Conservation (phyloP, 2,329 filamentous ascomycete genomes). For the Periconia digitata region DNA sequence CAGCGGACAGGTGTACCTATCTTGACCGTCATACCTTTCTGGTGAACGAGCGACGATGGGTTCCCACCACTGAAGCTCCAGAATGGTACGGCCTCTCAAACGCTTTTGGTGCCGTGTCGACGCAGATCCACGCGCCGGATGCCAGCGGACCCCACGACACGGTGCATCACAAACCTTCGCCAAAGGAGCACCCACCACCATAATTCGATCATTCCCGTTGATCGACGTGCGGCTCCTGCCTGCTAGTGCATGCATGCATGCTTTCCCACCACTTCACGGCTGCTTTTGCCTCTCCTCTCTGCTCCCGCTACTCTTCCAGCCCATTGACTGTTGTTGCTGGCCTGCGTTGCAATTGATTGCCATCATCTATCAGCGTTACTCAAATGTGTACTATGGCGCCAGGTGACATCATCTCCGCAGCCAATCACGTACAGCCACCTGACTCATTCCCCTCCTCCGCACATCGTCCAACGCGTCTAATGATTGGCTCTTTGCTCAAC, state of each 20-base stretch:
- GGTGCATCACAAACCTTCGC: constrained; percentile 24
- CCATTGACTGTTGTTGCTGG: too few relatives aligned
- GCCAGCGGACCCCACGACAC: constrained; percentile 16
- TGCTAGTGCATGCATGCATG: constrained; percentile 15
- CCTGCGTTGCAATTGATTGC: too few relatives aligned
- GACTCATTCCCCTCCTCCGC: constrained; percentile 2
- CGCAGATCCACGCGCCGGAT: constrained; percentile 19
- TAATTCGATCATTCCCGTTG: constrained; percentile 25
- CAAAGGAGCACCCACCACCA: constrained; percentile 14
- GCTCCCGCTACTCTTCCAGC: too few relatives aligned
- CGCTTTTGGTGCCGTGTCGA: constrained; percentile 5
- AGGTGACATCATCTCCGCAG: neutral
- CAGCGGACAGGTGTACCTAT: constrained; percentile 2
- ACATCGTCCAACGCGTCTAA: neutral
- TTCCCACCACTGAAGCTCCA: neutral
- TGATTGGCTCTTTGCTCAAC: neutral
- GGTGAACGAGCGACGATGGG: neutral
- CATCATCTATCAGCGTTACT: constrained; percentile 1
- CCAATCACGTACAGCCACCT: neutral
- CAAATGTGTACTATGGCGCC: neutral
- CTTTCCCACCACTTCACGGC: constrained; percentile 1
- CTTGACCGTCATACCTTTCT: neutral
- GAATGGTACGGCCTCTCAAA: constrained; percentile 8
- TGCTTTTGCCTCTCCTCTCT: neutral
- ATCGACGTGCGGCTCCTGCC: constrained; percentile 39